Evolutionary conservation across 2,329 filamentous ascomycete genomes (phyloP).

Genomic region (Ophiostoma himal-ulmi): DNA sequence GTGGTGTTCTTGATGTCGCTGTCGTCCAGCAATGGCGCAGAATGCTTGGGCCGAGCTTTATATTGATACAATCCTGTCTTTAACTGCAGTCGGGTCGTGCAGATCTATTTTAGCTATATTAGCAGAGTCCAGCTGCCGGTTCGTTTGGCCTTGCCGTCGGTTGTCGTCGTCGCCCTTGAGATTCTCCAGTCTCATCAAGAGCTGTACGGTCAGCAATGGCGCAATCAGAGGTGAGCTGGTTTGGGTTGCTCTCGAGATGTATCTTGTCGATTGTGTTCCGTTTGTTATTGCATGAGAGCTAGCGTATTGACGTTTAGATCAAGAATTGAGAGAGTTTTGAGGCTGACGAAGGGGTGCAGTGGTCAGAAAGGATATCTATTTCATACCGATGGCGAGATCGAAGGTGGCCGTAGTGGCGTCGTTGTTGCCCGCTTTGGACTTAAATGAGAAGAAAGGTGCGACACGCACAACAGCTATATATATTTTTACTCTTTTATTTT

Average conservation of each 20-base stretch:
- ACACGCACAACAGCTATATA: too few relatives aligned
- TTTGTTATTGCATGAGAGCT: background rate
- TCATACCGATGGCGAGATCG: background rate
- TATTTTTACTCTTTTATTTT: background rate
- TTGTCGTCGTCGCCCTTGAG: background rate
- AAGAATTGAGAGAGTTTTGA: background rate
- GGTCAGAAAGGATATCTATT: background rate
- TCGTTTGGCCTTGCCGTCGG: background rate
- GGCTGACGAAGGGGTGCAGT: background rate
- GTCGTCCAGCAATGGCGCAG: background rate
- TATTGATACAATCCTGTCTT: too few relatives aligned
- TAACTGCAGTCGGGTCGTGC: too few relatives aligned
- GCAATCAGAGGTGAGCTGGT: background rate
- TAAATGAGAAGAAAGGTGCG: background rate
- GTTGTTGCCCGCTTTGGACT: background rate
- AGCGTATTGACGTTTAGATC: background rate
- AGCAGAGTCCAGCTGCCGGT: background rate
- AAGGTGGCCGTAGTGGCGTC: slow-evolving; percentile 1
- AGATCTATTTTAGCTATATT: background rate
- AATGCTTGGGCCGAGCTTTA: too few relatives aligned
- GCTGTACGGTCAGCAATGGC: background rate
- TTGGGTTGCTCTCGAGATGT: background rate
- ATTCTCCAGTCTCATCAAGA: background rate
- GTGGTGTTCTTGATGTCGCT: background rate
- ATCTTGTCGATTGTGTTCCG: background rate